These are phyloP conservation scores for Zygosaccharomyces sapae DNA, from an alignment of 1,139 yeast species.

Conservation along the genomic window DNA sequence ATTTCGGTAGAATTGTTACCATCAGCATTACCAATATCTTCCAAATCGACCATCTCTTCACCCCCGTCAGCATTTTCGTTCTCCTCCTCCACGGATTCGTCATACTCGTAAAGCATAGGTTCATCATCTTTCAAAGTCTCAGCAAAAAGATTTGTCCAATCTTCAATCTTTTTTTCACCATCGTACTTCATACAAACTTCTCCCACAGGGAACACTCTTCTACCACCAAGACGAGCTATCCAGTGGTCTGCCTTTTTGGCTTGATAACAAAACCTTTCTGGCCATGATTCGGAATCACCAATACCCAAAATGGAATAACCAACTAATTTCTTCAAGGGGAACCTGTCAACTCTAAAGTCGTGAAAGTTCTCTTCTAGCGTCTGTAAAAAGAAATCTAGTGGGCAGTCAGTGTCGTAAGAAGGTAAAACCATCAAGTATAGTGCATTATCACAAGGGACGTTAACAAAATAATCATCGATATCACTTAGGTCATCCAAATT, in stretches of 20 bases:
- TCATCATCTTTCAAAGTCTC: constrained; percentile 63
- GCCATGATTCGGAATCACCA: constrained; percentile 88
- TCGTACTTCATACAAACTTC: constrained; percentile 73
- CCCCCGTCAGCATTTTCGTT: constrained; percentile 39
- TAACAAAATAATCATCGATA: constrained; percentile 73
- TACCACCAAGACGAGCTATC: constrained; percentile 77
- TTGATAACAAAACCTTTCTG: constrained; percentile 81
- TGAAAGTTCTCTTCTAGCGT: constrained; percentile 73
- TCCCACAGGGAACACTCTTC: constrained; percentile 83
- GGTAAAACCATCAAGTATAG: constrained; percentile 79
- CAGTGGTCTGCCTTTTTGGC: constrained; percentile 70
- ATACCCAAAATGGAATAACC: constrained; percentile 85
- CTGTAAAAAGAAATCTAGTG: constrained; percentile 82
- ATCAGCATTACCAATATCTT: constrained; percentile 69
- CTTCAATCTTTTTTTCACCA: constrained; percentile 56
- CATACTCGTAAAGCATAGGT: constrained; percentile 52
- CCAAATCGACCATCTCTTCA: constrained; percentile 63
- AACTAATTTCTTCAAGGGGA: constrained; percentile 60
- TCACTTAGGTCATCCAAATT: constrained; percentile 83
- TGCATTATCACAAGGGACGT: constrained; percentile 50
- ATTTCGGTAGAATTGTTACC: constrained; percentile 35
- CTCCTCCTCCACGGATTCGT: constrained; percentile 47
- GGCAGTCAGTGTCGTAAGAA: constrained; percentile 89
- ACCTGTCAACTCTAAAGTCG: constrained; percentile 81
- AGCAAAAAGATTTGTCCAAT: constrained; percentile 63